phyloP scores from a whole-genome alignment of 495 filamentous ascomycete genomes.

The Neurospora intermedia region DNA sequence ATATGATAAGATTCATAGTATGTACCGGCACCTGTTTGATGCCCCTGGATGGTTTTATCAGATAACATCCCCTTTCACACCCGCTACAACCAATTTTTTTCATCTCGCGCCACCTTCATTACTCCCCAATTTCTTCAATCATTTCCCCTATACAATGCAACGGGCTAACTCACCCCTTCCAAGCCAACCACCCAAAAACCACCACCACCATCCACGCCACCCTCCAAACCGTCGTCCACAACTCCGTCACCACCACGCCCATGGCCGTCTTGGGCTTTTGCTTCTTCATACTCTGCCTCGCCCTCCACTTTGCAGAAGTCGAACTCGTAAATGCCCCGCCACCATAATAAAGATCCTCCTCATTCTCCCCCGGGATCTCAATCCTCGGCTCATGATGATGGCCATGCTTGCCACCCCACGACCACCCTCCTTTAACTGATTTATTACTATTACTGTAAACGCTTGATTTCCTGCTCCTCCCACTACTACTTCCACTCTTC shows the following conservation, averaged over 20 bases:
- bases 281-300: slow-evolving; percentile 6
- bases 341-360: slow-evolving; percentile 20
- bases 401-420: background rate
- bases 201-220: slow-evolving; percentile 35
- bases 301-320: slow-evolving; percentile 17
- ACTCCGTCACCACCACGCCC: slow-evolving; percentile 23
- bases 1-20: background rate
- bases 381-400: slow-evolving; percentile 25
- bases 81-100: background rate
- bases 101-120: accelerated
- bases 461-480: slow-evolving; percentile 1
- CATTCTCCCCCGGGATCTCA: slow-evolving; percentile 30
- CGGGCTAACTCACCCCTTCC: slow-evolving; percentile 20
- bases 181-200: slow-evolving; percentile 31
- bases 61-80: background rate
- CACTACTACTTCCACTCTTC: slow-evolving; percentile 2
- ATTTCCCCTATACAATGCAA: background rate
- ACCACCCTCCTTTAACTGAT: background rate
- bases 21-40: background rate
- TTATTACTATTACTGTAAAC: background rate
- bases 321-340: slow-evolving; percentile 1
- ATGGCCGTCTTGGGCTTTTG: slow-evolving; percentile 10
- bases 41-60: background rate
- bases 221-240: slow-evolving; percentile 36
- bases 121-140: background rate